Percentiles rank a stretch among this genome's conserved stretches.
Evolutionary conservation across 768 basidiomycete species (phyloP).

Genomic region (Porphyrellus cyaneotinctus): DNA sequence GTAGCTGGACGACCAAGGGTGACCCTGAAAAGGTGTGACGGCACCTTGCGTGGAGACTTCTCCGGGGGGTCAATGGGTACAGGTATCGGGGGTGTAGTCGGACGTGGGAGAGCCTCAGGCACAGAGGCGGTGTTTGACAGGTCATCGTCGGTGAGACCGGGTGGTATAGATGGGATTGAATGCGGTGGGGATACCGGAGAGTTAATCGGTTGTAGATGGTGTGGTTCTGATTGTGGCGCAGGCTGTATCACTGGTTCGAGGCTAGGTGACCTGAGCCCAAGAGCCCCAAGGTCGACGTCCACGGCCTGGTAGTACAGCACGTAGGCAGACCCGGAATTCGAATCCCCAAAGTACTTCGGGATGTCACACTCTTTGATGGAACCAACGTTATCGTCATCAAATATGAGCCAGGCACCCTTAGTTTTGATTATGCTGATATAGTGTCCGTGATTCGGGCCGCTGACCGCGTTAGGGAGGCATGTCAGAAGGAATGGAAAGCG

Average conservation of each 20-base stretch:
- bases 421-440: constrained; percentile 95
- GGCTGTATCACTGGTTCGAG: constrained; percentile 19
- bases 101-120: constrained; percentile 16
- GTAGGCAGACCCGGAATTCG: constrained; percentile 82
- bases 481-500: constrained; percentile 9
- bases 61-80: constrained; percentile 5
- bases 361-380: constrained; percentile 88
- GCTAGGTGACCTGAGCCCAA: constrained; percentile 55
- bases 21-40: constrained; percentile 17
- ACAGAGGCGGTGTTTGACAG: constrained; percentile 14
- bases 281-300: constrained; percentile 70
- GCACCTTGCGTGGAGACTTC: constrained; percentile 26
- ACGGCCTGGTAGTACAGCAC: constrained; percentile 96
- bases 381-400: constrained; percentile 93
- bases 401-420: constrained; percentile 80
- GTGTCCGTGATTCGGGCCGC: constrained; percentile 98
- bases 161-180: constrained; percentile 31
- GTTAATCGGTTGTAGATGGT: constrained; percentile 16
- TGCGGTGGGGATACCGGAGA: constrained; percentile 25
- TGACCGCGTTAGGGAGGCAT: constrained; percentile 30
- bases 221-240: constrained; percentile 14
- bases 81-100: constrained; percentile 20
- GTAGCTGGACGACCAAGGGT: constrained; percentile 13
- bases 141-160: constrained; percentile 35
- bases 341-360: constrained; percentile 92